Base-by-base conservation (phyloP, 2,329 filamentous ascomycete species). In the Cadophora sp. region DNA sequence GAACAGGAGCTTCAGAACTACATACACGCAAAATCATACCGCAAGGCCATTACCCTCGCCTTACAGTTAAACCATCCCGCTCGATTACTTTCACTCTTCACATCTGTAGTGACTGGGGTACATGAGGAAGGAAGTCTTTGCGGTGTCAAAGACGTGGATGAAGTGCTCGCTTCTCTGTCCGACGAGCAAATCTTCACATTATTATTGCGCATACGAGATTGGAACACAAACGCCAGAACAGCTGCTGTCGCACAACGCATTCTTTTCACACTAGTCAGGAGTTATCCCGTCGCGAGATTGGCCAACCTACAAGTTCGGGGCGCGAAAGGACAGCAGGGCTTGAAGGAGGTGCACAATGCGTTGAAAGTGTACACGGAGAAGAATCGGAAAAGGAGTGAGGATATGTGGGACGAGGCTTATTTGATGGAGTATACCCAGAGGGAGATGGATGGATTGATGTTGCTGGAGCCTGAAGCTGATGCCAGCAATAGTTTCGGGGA, bases 201-300 rank as follows among this genome's bases (percentile, higher is more conserved):
- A 16, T 86, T 99, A 0, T 83, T 95, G 46, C 86, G 96, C 68
- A 81, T 97, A 55, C 87, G 97, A 56, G 96, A 99, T 81, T 99
- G 96, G 96, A 99, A 99, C 78, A 97, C 96, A 4, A 98, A 98
- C 75, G 94, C 93, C 0, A 87, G 93, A 69, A 97, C 93, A 3
- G 91, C 94, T 0, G 87, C 90, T 5, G 89, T 98, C 0, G 92
- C 96, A 0, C 96, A 99, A 80, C 88, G 91, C 40, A 90, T 99
- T 16, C 82, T 99, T 8, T 91, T 89, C 83, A 88, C 92, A 1
- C 77, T 99, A 8, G 89, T 97, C 62, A 89, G 89, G 72, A 92
- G 89, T 68, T 97, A 97, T 76, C 92, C 94, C 1, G 92, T 92
- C 2, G 88, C 88, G 60, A 88, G 91, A 67, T 88, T 98, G 67